A percentile compares a stretch with the other conserved stretches of the same genome.
Evolutionary conservation across 2,329 filamentous ascomycete genomes (phyloP).

Genomic region (Xylariaceae sp.): DNA sequence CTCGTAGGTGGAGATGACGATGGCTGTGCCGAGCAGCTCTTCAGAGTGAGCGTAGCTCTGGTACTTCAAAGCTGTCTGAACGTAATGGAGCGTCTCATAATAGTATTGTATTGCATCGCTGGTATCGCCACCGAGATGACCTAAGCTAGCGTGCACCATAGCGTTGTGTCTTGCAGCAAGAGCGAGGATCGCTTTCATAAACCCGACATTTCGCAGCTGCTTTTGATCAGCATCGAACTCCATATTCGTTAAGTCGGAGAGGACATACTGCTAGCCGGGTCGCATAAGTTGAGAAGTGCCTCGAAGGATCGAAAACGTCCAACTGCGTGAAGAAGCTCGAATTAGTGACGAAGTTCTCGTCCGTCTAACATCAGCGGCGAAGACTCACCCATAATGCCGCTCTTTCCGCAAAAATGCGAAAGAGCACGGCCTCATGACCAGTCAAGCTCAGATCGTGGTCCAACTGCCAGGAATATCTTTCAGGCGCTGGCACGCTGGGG

Average conservation of each 20-base stretch:
- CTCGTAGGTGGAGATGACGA: constrained; percentile 61
- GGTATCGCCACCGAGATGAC: constrained; percentile 29
- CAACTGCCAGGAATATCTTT: constrained; percentile 27
- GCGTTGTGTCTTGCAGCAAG: constrained; percentile 47
- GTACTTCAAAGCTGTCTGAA: constrained; percentile 56
- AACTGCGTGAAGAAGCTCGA: constrained; percentile 2
- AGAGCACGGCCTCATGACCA: constrained; percentile 26
- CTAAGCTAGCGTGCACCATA: constrained; percentile 15
- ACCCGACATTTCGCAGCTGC: constrained; percentile 46
- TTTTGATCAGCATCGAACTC: too few relatives aligned
- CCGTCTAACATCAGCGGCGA: not conserved
- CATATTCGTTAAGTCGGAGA: not conserved
- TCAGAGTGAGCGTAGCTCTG: constrained; percentile 53
- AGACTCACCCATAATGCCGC: constrained; percentile 21
- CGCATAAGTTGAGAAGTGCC: constrained; percentile 32
- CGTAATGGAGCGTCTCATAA: constrained; percentile 58
- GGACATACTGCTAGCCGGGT: constrained; percentile 29
- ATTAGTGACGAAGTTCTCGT: not conserved
- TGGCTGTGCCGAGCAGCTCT: constrained; percentile 55
- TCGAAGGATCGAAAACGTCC: constrained; percentile 32
- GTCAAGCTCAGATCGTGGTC: constrained; percentile 21
- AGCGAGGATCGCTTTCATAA: constrained; percentile 56
- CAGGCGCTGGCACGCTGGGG: constrained; percentile 9
- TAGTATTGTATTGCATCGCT: constrained; percentile 51
- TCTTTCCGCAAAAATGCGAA: constrained; percentile 28